Base-by-base conservation (phyloP, 2,329 filamentous ascomycete genomes). In the Aotearoamyces nothofagi region DNA sequence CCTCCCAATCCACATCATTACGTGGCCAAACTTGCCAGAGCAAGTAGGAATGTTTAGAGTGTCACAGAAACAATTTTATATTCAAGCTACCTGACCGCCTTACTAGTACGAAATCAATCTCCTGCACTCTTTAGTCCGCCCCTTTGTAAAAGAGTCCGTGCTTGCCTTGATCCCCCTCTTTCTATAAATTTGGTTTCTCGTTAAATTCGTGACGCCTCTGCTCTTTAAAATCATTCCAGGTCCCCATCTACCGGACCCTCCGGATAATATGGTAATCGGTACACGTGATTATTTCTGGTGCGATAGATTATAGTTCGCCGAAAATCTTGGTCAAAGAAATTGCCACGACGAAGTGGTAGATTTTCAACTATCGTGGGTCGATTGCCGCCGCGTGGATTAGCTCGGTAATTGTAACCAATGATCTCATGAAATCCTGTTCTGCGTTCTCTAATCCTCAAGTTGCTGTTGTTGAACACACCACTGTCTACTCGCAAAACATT, bases 301-400 rank as follows among this genome's bases (percentile, higher is more conserved):
- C n/a, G 19, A n/a, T 22, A 22, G 19, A 8, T 22, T 8, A 22
- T 8, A 8, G 19, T 22, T 8, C 19, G 19, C 8, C 19, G 19
- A 22, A 22, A 22, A 22, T 22, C n/a, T 22, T 22, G 19, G 19
- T 22, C 19, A n/a, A 22, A 22, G 19, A 22, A 22, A 22, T 22
- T 22, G n/a, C 19, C 19, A 8, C 19, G 19, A 22, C 8, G 8
- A n/a, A 22, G 19, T n/a, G 19, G 19, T 8, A 22, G 19, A n/a
- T 8, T 8, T 22, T 22, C 19, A 22, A 22, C 19, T n/a, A 22
- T n/a, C 8, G 19, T 22, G n/a, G 19, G 8, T 8, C 19, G 19
- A n/a, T 22, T 22, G 8, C 19, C 19, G 19, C 19, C 19, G 19
- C 19, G 8, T 22, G 19, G 19, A 22, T 22, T 8, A n/a, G 8